Percentiles rank a stretch among this genome's conserved stretches.
Conservation (phyloP, 1,284 basidiomycete species). For the Tylopilus sp. region DNA sequence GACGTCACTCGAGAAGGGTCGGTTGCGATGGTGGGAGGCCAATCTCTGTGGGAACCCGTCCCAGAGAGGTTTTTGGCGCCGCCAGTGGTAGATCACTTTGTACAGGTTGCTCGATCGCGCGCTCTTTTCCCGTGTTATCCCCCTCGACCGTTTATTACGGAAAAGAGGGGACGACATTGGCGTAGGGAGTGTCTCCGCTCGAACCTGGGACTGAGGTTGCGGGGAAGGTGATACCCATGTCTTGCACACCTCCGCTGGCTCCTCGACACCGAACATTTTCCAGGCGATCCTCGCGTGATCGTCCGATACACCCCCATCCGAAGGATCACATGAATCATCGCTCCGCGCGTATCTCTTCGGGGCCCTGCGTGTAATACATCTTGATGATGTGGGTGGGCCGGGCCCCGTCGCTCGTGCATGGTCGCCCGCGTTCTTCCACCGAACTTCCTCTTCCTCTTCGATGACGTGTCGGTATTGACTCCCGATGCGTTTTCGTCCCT, state of each 20-base stretch:
- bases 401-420: neutral
- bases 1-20: constrained; percentile 1
- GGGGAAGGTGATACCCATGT: constrained; percentile 23
- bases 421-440: neutral
- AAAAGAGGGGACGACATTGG: constrained; percentile 28
- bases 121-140: constrained; percentile 6
- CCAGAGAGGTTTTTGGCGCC: neutral
- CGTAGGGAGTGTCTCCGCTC: constrained; percentile 18
- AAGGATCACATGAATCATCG: constrained; percentile 41
- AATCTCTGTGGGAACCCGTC: constrained; percentile 3
- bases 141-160: neutral
- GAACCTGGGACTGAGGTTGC: neutral
- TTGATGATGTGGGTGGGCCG: neutral
- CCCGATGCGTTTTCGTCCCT: constrained; percentile 27
- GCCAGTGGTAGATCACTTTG: neutral
- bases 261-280: constrained; percentile 43
- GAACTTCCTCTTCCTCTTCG: neutral
- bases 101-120: neutral
- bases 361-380: neutral
- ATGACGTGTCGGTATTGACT: constrained; percentile 18
- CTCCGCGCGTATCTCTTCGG: constrained; percentile 14
- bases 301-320: constrained; percentile 44
- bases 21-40: neutral
- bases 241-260: constrained; percentile 2
- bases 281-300: constrained; percentile 49